A percentile compares a stretch with the other conserved stretches of the same genome.
These are phyloP conservation scores for Fusarium sublunatum DNA, from an alignment of 2,329 filamentous ascomycete species.

Conservation along the genomic window DNA sequence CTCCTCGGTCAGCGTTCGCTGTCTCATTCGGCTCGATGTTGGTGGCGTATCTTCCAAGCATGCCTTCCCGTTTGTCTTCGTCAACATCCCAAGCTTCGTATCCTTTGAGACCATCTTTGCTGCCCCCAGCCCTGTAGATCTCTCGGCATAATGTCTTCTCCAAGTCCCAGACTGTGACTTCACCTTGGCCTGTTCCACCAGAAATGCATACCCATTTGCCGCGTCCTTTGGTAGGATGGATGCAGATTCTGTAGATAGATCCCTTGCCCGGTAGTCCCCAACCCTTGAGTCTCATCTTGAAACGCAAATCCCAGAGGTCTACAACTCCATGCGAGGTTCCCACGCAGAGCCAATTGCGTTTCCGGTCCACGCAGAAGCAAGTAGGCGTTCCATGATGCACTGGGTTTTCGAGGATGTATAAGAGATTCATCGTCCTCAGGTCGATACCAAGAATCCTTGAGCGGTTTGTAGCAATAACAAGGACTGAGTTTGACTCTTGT, in stretches of 20 bases:
- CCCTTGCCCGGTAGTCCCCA: conserved; percentile 88
- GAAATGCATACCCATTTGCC: conserved; percentile 89
- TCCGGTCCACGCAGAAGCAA: conserved; percentile 88
- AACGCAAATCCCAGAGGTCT: conserved; percentile 96
- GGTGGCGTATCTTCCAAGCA: conserved; percentile 86
- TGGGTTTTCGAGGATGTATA: conserved; percentile 86
- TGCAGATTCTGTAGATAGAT: conserved; percentile 79
- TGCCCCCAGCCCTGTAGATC: conserved; percentile 79
- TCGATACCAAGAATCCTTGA: conserved; percentile 88
- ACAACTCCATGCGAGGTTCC: conserved; percentile 94
- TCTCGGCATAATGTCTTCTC: conserved; percentile 91
- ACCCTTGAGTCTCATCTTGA: conserved; percentile 84
- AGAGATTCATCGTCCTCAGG: conserved; percentile 82
- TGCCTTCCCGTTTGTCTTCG: conserved; percentile 85
- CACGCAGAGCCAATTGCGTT: conserved; percentile 88
- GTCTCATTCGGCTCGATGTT: conserved; percentile 71
- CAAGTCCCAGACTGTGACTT: conserved; percentile 95
- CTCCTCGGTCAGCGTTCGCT: conserved; percentile 70
- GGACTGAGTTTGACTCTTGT: conserved; percentile 80
- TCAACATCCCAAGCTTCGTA: conserved; percentile 92
- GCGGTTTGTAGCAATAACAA: conserved; percentile 86
- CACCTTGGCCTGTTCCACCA: conserved; percentile 86
- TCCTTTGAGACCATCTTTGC: conserved; percentile 69
- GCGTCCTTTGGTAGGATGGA: conserved; percentile 82
- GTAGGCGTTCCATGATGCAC: conserved; percentile 92